Evolutionary conservation across 2,329 filamentous ascomycete genomes (phyloP).

Genomic region (Fusarium redolens): DNA sequence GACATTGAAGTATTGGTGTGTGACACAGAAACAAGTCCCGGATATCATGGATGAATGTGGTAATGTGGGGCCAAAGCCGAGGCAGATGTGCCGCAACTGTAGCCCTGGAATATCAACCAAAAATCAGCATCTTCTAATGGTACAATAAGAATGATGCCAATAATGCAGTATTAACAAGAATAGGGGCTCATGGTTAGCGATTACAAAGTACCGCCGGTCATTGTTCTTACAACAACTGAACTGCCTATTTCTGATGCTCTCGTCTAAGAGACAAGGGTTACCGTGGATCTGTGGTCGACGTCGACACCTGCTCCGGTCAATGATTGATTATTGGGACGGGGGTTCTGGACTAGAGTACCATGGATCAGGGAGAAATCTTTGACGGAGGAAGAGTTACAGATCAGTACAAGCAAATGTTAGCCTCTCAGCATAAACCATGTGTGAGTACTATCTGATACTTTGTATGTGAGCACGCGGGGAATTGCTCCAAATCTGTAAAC

Average conservation of each 20-base stretch:
- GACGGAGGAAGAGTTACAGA: not conserved
- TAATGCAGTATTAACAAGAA: not conserved
- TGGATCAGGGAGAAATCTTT: conserved; percentile 7
- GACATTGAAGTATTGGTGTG: conserved; percentile 22
- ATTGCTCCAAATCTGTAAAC: conserved; percentile 36
- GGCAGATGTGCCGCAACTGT: conserved; percentile 7
- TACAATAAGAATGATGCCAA: not conserved
- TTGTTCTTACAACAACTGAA: conserved; percentile 10
- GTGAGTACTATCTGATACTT: not conserved
- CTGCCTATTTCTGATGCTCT: conserved; percentile 32
- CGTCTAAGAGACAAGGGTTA: conserved; percentile 15
- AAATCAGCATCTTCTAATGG: not conserved
- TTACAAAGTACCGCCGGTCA: conserved; percentile 16
- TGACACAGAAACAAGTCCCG: not conserved
- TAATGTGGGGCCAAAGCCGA: conserved; percentile 20
- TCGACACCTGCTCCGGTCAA: conserved; percentile 27
- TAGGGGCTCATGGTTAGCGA: not conserved
- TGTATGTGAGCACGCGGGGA: conserved; percentile 24
- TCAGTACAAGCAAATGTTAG: conserved; percentile 8
- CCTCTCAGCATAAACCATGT: not conserved
- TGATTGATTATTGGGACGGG: conserved; percentile 14
- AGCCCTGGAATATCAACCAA: not conserved
- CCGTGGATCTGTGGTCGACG: conserved; percentile 34
- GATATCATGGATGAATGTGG: conserved; percentile 25
- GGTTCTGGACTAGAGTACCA: conserved; percentile 20